Evolutionary conservation across 2,329 filamentous ascomycete genomes (phyloP).

Genomic region (Monilinia laxa): DNA sequence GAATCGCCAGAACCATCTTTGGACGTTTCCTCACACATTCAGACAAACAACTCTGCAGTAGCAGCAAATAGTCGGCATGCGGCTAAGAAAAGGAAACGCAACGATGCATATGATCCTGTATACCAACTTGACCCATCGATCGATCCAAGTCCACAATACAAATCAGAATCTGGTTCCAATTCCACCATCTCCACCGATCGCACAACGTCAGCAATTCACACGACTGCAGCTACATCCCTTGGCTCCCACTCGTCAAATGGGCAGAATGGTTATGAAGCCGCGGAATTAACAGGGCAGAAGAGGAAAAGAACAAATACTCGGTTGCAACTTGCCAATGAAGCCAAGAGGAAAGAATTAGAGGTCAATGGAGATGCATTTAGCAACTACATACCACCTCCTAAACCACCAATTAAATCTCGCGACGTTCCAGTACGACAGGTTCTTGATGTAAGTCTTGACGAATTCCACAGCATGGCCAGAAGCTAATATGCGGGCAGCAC

Average conservation of each 20-base stretch:
- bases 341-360: constrained; percentile 74
- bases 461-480: constrained; percentile 16
- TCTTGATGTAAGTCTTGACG: constrained; percentile 55
- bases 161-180: constrained; percentile 58
- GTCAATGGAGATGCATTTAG: constrained; percentile 67
- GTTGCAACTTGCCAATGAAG: constrained; percentile 78
- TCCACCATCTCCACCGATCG: constrained; percentile 80
- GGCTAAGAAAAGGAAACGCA: constrained; percentile 65
- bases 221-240: constrained; percentile 85
- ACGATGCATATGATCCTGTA: constrained; percentile 64
- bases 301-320: constrained; percentile 76
- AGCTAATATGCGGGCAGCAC: constrained; percentile 35
- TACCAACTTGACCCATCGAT: constrained; percentile 71
- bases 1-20: constrained; percentile 49
- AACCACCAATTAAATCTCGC: constrained; percentile 85
- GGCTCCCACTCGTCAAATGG: constrained; percentile 64
- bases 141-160: constrained; percentile 68
- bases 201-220: constrained; percentile 76
- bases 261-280: constrained; percentile 64
- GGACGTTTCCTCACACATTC: constrained; percentile 44
- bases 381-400: constrained; percentile 81
- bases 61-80: constrained; percentile 58
- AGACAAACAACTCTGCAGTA: constrained; percentile 34
- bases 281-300: constrained; percentile 74
- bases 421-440: constrained; percentile 67